phyloP scores from a whole-genome alignment of 208 protist genomes.

The Endotrypanum monterogeii region DNA sequence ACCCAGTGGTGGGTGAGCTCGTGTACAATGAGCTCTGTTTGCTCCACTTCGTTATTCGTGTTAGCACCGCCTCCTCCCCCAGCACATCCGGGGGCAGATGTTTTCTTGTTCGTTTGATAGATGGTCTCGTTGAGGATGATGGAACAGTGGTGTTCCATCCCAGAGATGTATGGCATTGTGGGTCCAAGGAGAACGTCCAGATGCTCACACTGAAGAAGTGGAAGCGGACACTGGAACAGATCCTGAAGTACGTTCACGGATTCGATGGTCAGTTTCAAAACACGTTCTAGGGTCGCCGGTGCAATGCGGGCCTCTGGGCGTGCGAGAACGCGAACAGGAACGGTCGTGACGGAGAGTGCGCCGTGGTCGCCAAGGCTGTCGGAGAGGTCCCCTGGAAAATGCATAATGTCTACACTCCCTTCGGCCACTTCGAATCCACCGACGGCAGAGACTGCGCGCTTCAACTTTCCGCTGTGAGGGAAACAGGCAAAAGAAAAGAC shows the following conservation, averaged over 20 bases:
- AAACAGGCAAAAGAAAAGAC: constrained; percentile 63
- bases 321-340: constrained; percentile 31
- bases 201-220: constrained; percentile 44
- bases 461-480: neutral
- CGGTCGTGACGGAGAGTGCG: neutral
- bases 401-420: neutral
- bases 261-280: constrained; percentile 36
- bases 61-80: neutral
- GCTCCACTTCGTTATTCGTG: constrained; percentile 23
- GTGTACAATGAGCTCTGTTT: constrained; percentile 79
- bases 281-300: constrained; percentile 24
- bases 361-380: neutral
- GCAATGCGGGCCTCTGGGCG: constrained; percentile 22
- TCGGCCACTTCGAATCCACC: constrained; percentile 9
- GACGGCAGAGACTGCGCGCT: neutral
- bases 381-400: neutral
- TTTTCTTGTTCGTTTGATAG: constrained; percentile 25
- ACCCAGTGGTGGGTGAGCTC: constrained; percentile 88
- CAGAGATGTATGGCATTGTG: constrained; percentile 81
- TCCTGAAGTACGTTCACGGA: constrained; percentile 50
- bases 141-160: constrained; percentile 89
- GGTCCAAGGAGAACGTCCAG: constrained; percentile 65
- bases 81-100: neutral
- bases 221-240: constrained; percentile 66
- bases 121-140: constrained; percentile 84